Evolutionary conservation across 2,329 filamentous ascomycete species (phyloP).

Genomic region (Fusarium tjaetaba): DNA sequence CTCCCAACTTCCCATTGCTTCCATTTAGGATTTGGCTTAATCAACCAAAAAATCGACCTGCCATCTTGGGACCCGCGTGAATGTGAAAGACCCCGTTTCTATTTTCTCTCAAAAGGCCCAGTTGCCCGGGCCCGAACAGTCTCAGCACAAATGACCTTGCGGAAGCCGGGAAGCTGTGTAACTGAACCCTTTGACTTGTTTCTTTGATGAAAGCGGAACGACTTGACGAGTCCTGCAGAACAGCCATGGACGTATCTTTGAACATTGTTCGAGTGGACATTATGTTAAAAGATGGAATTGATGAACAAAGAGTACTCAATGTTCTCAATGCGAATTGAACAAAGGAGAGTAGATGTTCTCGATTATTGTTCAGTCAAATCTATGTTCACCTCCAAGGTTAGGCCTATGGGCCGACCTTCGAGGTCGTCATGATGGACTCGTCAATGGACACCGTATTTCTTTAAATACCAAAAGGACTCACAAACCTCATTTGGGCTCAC

Average conservation of each 20-base stretch:
- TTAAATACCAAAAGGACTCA: not conserved
- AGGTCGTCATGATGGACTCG: not conserved
- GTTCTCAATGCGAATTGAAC: not conserved
- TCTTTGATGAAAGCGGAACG: not conserved
- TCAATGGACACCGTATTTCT: not conserved
- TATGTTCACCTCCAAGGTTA: not conserved
- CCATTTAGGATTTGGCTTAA: slow-evolving; percentile 19
- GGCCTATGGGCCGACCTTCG: not conserved
- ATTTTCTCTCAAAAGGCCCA: not conserved
- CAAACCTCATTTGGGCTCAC: not conserved
- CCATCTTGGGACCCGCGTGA: not conserved
- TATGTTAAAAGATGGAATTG: not conserved
- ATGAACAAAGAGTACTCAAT: not conserved
- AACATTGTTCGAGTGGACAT: slow-evolving; percentile 9
- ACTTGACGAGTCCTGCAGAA: not conserved
- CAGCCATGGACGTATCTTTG: not conserved
- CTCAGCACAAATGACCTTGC: not conserved
- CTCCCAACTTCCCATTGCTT: slow-evolving; percentile 36
- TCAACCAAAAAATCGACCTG: slow-evolving; percentile 8
- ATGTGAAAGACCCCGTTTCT: not conserved
- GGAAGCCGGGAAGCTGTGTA: not conserved
- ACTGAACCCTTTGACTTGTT: not conserved
- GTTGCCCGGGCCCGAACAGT: not conserved
- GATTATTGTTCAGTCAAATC: not conserved
- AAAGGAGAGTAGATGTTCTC: not conserved